Conservation (phyloP, 192 early-diverging fungal genomes). For the Coemansia sp. region DNA sequence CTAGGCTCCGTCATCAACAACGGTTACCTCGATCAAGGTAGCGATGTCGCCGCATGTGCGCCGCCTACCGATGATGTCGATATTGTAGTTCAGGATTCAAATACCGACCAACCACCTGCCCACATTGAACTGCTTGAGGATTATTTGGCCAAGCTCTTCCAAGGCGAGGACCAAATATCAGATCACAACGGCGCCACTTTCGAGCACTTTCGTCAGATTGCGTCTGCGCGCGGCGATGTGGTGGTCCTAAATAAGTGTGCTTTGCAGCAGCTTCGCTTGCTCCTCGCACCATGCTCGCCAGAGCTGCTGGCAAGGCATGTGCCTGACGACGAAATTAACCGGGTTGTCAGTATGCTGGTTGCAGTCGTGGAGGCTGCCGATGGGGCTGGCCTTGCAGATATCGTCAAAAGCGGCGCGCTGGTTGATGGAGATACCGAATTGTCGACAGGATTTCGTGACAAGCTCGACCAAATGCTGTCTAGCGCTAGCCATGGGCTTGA, state of each 20-base stretch:
- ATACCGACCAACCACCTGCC: neutral
- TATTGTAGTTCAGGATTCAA: neutral
- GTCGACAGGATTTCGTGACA: slow-evolving; percentile 18
- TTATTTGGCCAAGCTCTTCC: slow-evolving; percentile 28
- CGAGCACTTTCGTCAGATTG: slow-evolving; percentile 12
- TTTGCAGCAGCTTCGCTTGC: slow-evolving; percentile 15
- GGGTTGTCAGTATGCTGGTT: slow-evolving; percentile 27
- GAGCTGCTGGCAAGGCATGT: slow-evolving; percentile 13
- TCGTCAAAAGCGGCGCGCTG: slow-evolving; percentile 27
- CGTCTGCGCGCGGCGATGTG: neutral
- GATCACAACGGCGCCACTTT: neutral
- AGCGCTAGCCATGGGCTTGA: slow-evolving; percentile 35
- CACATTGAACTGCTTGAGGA: slow-evolving; percentile 24
- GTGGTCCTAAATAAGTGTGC: slow-evolving; percentile 23
- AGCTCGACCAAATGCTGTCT: slow-evolving; percentile 20
- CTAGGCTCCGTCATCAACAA: neutral
- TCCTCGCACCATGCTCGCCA: slow-evolving; percentile 22
- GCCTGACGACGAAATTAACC: slow-evolving; percentile 14
- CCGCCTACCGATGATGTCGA: neutral
- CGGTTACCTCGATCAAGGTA: neutral
- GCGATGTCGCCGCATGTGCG: neutral
- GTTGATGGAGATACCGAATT: slow-evolving; percentile 17
- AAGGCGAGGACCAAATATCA: slow-evolving; percentile 28
- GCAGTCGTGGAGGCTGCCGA: slow-evolving; percentile 32
- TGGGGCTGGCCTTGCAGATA: slow-evolving; percentile 18